phyloP scores from a whole-genome alignment of 108 stramenopile genomes.

The Phaeodactylum tricornutum region DNA sequence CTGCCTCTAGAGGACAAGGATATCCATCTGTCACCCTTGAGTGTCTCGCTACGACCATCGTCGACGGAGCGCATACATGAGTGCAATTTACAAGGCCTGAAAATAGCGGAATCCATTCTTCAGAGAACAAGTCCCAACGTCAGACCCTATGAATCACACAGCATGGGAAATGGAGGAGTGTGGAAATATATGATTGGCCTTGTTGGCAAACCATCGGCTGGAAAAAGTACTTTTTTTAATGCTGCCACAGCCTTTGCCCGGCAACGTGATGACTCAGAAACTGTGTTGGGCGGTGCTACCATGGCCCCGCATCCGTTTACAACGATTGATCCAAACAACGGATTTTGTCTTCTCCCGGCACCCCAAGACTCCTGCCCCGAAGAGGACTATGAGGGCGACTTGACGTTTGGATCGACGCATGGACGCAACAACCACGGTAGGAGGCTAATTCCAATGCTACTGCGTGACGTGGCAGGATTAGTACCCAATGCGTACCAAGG shows the following conservation, averaged over 20 bases:
- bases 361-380: constrained; percentile 64
- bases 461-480: constrained; percentile 88
- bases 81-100: constrained; percentile 44
- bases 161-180: constrained; percentile 16
- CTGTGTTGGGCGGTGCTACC: constrained; percentile 65
- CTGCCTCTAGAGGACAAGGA: too few relatives aligned
- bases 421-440: constrained; percentile 61
- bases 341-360: constrained; percentile 68
- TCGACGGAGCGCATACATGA: constrained; percentile 29
- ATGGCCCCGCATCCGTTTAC: constrained; percentile 91
- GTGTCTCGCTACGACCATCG: constrained; percentile 17
- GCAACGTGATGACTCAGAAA: constrained; percentile 36
- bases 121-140: background rate
- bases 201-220: constrained; percentile 78
- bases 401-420: constrained; percentile 48
- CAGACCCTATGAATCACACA: constrained; percentile 2
- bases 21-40: too few relatives aligned
- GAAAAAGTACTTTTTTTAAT: constrained; percentile 87
- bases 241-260: constrained; percentile 76
- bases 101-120: constrained; percentile 37
- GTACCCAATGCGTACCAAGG: constrained; percentile 88
- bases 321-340: constrained; percentile 90
- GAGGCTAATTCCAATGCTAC: constrained; percentile 63
- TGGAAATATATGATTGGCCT: constrained; percentile 50
- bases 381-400: constrained; percentile 13